Base-by-base conservation (phyloP, 139 green algal species). In the Auxenochlorella pyrenoidosa region DNA sequence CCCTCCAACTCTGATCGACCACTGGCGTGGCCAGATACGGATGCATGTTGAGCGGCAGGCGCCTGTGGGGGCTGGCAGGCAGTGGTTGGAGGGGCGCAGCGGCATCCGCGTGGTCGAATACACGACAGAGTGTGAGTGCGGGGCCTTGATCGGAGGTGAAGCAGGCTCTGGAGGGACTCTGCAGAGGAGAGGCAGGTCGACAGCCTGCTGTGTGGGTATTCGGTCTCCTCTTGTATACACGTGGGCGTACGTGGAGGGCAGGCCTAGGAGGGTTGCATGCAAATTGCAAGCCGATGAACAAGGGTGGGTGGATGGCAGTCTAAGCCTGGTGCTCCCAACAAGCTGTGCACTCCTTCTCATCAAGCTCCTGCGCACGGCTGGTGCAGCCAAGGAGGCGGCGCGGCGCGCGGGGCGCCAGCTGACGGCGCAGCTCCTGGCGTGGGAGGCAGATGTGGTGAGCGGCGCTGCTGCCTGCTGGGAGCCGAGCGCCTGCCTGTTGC, bases 1-100 rank as follows among this genome's bases (percentile, higher is more conserved):
- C 28, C 97, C 97, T 13, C 21, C 83, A 0, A 93, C 88, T 2
- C 94, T 99, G 8, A 93, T 99, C 15, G 83, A 90, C 30, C 97
- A 99, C 88, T 99, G 97, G 97, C 78, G 70, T 22, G 18, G 28
- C 3, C 79, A 85, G 79, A 47, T 75, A 8, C 12, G 59, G 38
- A 16, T 38, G 32, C 66, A 40, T 40, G 66, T 73, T 24, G 28
- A 40, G 30, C 30, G 66, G 66, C 54, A 63, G 54, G 54, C 18
- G 54, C 15, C 54, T 8, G 54, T 2, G 18, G 15, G 54, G 12
- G 2, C 54, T 26, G 63, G 63, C 63, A 24, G 24, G 28, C 3
- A n/a, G 30, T n/a, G 63, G 63, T 3, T 71, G 28, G 30, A 71
- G 18, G 54, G 54, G 16, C 54, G 54, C 10, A 63, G 54, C 54